These are phyloP conservation scores for Exutisphaerella laricina DNA, from an alignment of 2,329 filamentous ascomycete species.

Conservation along the genomic window DNA sequence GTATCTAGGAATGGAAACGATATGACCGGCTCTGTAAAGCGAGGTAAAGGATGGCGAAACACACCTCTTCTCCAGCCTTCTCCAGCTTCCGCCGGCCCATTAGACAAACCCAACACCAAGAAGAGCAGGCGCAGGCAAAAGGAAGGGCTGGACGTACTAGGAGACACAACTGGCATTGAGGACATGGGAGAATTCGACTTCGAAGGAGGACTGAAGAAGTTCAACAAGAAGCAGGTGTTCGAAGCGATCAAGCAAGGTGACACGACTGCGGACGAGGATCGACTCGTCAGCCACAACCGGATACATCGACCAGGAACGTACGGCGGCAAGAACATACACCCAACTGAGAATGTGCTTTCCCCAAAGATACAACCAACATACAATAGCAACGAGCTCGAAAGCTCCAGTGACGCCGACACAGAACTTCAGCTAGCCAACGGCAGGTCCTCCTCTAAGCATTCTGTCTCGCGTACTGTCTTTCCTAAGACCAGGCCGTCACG, in stretches of 20 bases:
- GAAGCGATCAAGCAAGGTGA: conserved; percentile 88
- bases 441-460: conserved; percentile 30
- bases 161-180: conserved; percentile 90
- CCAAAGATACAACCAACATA: conserved; percentile 33
- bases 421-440: conserved; percentile 33
- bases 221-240: conserved; percentile 89
- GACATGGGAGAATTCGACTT: conserved; percentile 96
- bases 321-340: conserved; percentile 81
- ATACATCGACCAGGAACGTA: conserved; percentile 47
- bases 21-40: conserved; percentile 36
- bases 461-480: conserved; percentile 19
- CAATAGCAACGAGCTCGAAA: conserved; percentile 27
- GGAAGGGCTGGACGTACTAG: conserved; percentile 66
- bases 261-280: conserved; percentile 77
- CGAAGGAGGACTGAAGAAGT: conserved; percentile 80
- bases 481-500: conserved; percentile 32
- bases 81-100: conserved; percentile 37
- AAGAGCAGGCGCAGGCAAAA: conserved; percentile 43
- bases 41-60: conserved; percentile 62
- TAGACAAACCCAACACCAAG: conserved; percentile 17
- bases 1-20: conserved; percentile 36
- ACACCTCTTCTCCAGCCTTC: conserved; percentile 62
- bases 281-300: conserved; percentile 86
- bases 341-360: conserved; percentile 86
- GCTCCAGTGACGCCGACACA: conserved; percentile 33